Percentiles rank a stretch among this genome's conserved stretches.
phyloP scores from a whole-genome alignment of 805 yeast species.

The Tetrapisispora taiwanensis region DNA sequence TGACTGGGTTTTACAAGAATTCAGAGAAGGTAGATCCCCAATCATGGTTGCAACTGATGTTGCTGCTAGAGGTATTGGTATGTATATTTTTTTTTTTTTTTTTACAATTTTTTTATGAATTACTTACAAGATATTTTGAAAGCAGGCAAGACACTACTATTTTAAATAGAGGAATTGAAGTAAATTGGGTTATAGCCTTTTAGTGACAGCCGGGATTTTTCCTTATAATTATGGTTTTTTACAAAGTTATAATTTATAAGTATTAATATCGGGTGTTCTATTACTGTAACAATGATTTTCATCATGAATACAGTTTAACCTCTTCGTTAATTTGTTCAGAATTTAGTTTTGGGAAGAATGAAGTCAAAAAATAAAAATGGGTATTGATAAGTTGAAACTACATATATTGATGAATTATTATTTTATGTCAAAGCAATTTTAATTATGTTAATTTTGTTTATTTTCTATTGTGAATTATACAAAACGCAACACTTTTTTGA shows the following conservation, averaged over 20 bases:
- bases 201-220: too few relatives aligned
- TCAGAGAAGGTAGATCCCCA: slow-evolving; percentile 85
- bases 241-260: too few relatives aligned
- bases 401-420: not conserved
- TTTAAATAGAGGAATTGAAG: not conserved
- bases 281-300: too few relatives aligned
- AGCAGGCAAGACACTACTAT: not conserved
- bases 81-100: slow-evolving; percentile 35
- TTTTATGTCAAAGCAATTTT: not conserved
- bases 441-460: not conserved
- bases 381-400: not conserved
- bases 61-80: slow-evolving; percentile 99
- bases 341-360: not conserved
- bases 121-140: slow-evolving; percentile 6
- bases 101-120: slow-evolving; percentile 1
- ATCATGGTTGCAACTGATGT: slow-evolving; percentile 99
- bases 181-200: too few relatives aligned
- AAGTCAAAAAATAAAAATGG: not conserved
- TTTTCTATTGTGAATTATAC: too few relatives aligned
- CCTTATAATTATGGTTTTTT: too few relatives aligned
- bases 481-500: too few relatives aligned
- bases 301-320: not conserved
- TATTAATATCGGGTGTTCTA: too few relatives aligned
- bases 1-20: slow-evolving; percentile 95
- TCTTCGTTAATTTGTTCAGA: not conserved